Percentiles rank a stretch among this genome's conserved stretches.
phyloP scores from a whole-genome alignment of 305 asterid genomes.

The Fraxinus velutina region DNA sequence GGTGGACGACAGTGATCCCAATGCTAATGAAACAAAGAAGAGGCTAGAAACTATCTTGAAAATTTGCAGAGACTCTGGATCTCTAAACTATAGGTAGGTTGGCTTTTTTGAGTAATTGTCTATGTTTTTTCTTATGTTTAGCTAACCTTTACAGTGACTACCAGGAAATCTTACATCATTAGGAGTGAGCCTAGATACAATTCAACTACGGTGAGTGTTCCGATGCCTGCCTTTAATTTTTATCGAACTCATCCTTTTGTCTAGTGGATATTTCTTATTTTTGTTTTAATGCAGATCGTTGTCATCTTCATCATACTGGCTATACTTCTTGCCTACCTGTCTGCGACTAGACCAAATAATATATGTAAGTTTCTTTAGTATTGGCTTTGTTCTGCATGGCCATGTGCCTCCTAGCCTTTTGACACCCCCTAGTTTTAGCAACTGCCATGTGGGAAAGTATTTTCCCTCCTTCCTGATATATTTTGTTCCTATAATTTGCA shows the following conservation, averaged over 20 bases:
- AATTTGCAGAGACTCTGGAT: constrained; percentile 78
- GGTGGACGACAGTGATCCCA: constrained; percentile 56
- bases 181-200: constrained; percentile 36
- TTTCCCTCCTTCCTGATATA: background rate
- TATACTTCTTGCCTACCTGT: background rate
- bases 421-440: background rate
- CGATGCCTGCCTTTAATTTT: background rate
- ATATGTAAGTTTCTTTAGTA: background rate
- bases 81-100: constrained; percentile 52
- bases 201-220: constrained; percentile 34
- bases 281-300: background rate
- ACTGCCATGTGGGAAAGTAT: background rate
- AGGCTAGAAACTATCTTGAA: constrained; percentile 22
- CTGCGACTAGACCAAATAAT: background rate
- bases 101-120: constrained; percentile 15
- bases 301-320: constrained; percentile 1
- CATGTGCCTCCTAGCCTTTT: background rate
- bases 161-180: constrained; percentile 56
- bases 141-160: background rate
- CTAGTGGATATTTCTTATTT: background rate
- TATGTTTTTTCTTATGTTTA: background rate
- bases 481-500: background rate
- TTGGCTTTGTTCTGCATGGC: background rate
- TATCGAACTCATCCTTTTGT: background rate
- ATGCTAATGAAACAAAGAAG: background rate